Conservation (phyloP, 352 stramenopile species). For the Phytophthora pini region DNA sequence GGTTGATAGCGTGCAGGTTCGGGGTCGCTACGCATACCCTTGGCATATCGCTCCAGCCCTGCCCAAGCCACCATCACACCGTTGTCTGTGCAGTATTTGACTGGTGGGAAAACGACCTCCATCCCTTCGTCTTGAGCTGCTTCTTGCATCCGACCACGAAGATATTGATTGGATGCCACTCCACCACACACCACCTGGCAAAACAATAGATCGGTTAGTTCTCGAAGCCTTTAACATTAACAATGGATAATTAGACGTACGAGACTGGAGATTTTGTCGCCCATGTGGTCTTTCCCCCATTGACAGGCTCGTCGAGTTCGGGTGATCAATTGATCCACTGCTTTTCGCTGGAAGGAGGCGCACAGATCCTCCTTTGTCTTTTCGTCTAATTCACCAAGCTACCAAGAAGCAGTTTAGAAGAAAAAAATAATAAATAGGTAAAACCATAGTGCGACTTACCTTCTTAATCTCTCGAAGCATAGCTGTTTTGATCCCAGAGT, state of each 20-base stretch:
- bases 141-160: slow-evolving; percentile 87
- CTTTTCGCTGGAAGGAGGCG: slow-evolving; percentile 89
- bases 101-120: slow-evolving; percentile 56
- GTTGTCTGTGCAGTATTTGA: slow-evolving; percentile 98
- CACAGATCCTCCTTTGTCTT: slow-evolving; percentile 90
- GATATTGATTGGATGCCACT: slow-evolving; percentile 96
- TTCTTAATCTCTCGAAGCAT: slow-evolving; percentile 88
- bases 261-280: slow-evolving; percentile 64
- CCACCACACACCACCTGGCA: slow-evolving; percentile 94
- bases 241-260: slow-evolving; percentile 48
- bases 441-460: slow-evolving; percentile 24
- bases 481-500: slow-evolving; percentile 97
- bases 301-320: slow-evolving; percentile 90
- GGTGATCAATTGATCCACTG: slow-evolving; percentile 64
- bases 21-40: slow-evolving; percentile 65
- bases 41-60: slow-evolving; percentile 72
- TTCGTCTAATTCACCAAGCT: slow-evolving; percentile 57
- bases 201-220: slow-evolving; percentile 6
- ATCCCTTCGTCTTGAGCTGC: slow-evolving; percentile 60
- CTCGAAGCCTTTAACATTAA: too few relatives aligned
- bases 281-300: slow-evolving; percentile 69
- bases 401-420: slow-evolving; percentile 29
- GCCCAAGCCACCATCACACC: slow-evolving; percentile 97
- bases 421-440: neutral
- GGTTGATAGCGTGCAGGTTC: slow-evolving; percentile 65